These are phyloP conservation scores for Tillandsia fasciculata DNA, from an alignment of 176 grass and related monocot genomes.

Conservation along the genomic window DNA sequence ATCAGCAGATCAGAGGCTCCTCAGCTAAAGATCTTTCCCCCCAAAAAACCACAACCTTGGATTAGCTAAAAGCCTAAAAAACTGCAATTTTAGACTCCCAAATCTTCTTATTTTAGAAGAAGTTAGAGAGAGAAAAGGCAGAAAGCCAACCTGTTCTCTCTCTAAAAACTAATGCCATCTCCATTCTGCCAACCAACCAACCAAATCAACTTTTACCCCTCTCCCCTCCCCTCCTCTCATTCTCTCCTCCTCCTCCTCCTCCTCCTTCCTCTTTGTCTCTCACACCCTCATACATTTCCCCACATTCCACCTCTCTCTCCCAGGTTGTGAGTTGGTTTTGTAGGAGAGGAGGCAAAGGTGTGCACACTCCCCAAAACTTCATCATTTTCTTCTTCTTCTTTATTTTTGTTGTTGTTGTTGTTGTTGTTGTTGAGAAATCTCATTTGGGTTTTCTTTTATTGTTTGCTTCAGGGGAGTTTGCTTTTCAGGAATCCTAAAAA, in stretches of 20 bases:
- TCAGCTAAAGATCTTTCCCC: neutral
- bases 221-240: neutral
- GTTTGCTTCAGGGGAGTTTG: too few relatives aligned
- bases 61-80: neutral
- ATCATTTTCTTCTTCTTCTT: neutral
- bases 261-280: neutral
- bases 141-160: neutral
- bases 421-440: neutral
- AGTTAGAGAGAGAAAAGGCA: neutral
- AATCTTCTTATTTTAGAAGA: neutral
- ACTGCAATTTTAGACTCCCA: neutral
- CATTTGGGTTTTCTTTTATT: neutral
- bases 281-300: neutral
- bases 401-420: neutral
- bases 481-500: too few relatives aligned
- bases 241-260: neutral
- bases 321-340: neutral
- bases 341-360: neutral
- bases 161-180: neutral
- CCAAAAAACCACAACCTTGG: neutral
- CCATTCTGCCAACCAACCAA: neutral
- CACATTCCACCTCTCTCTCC: neutral
- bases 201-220: neutral
- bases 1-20: too few relatives aligned
- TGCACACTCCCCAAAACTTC: neutral